A percentile compares a stretch with the other conserved stretches of the same genome.
These are phyloP conservation scores for Aspergillus floridensis DNA, from an alignment of 2,329 filamentous ascomycete species.

Conservation along the genomic window DNA sequence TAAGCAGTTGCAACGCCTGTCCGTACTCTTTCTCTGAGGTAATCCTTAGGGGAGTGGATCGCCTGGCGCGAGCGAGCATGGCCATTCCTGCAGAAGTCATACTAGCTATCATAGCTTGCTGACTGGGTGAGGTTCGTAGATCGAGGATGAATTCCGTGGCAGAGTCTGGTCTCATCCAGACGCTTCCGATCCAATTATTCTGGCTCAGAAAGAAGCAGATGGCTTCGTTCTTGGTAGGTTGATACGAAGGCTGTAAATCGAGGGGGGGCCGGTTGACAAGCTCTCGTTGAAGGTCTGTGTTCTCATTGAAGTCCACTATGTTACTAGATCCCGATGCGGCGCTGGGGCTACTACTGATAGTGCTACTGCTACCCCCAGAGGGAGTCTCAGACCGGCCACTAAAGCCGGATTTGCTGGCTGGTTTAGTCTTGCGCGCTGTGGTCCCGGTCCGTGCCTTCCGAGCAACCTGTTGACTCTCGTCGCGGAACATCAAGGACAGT, in stretches of 20 bases:
- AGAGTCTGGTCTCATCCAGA: slow-evolving; percentile 25
- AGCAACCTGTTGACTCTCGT: slow-evolving; percentile 63
- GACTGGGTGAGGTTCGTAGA: slow-evolving; percentile 22
- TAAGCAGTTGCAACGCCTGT: slow-evolving; percentile 49
- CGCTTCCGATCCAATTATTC: slow-evolving; percentile 31
- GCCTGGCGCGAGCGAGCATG: slow-evolving; percentile 55
- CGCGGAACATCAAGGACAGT: slow-evolving; percentile 63
- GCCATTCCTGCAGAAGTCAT: slow-evolving; percentile 60
- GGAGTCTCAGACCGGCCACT: slow-evolving; percentile 23
- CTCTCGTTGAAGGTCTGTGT: slow-evolving; percentile 18
- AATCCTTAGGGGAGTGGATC: slow-evolving; percentile 47
- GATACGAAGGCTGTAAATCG: slow-evolving; percentile 25
- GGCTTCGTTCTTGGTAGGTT: slow-evolving; percentile 32
- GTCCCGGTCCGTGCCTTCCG: slow-evolving; percentile 53
- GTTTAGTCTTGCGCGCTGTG: slow-evolving; percentile 24
- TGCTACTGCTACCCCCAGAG: slow-evolving; percentile 18
- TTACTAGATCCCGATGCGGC: not conserved
- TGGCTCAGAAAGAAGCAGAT: slow-evolving; percentile 37
- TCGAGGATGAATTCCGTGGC: slow-evolving; percentile 16
- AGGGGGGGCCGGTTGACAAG: slow-evolving; percentile 12
- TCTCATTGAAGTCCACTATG: slow-evolving; percentile 12
- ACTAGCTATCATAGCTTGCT: slow-evolving; percentile 42
- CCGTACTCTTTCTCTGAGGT: slow-evolving; percentile 55
- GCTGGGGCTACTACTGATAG: slow-evolving; percentile 6
- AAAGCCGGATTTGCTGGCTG: slow-evolving; percentile 9